phyloP scores from a whole-genome alignment of 2,329 filamentous ascomycete genomes.

The Lasiodiplodia theobromae region DNA sequence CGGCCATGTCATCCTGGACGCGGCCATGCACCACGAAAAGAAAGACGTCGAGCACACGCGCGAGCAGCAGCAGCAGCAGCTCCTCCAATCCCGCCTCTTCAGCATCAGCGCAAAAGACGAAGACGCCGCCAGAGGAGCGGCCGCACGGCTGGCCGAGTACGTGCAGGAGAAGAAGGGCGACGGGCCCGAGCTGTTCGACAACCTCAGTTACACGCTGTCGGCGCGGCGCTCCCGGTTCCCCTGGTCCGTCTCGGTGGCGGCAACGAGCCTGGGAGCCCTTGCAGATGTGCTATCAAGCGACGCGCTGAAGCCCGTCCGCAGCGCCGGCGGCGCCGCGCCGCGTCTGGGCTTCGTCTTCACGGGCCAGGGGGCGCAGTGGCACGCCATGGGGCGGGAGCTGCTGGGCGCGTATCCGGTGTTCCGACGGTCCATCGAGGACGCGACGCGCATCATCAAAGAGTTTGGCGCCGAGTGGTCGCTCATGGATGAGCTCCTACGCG shows the following conservation, averaged over 20 bases:
- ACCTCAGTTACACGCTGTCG: constrained; percentile 1
- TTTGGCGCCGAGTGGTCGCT: constrained; percentile 32
- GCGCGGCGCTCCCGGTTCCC: not conserved
- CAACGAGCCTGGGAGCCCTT: not conserved
- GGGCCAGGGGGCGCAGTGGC: constrained; percentile 42
- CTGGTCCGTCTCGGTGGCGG: not conserved
- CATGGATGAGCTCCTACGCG: constrained; percentile 36
- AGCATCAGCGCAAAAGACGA: constrained; percentile 18
- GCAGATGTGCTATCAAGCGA: too few species aligned
- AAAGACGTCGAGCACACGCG: too few species aligned
- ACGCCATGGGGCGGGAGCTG: constrained; percentile 30
- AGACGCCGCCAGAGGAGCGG: not conserved
- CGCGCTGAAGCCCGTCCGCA: not conserved
- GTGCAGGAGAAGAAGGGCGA: not conserved
- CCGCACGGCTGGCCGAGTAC: not conserved
- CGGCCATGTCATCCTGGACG: constrained; percentile 39
- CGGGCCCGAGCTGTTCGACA: not conserved
- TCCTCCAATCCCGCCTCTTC: constrained; percentile 9
- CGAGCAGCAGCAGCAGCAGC: not conserved
- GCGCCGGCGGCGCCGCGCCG: not conserved
- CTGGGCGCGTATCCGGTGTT: constrained; percentile 21
- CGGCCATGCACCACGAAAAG: too few species aligned
- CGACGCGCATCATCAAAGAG: constrained; percentile 26
- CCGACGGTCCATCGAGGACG: not conserved
- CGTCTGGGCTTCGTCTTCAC: constrained; percentile 37